Evolutionary conservation across 2,329 filamentous ascomycete species (phyloP), one percentile per base, ranked within the genome.

Genomic region (Ophiostoma quercus): DNA sequence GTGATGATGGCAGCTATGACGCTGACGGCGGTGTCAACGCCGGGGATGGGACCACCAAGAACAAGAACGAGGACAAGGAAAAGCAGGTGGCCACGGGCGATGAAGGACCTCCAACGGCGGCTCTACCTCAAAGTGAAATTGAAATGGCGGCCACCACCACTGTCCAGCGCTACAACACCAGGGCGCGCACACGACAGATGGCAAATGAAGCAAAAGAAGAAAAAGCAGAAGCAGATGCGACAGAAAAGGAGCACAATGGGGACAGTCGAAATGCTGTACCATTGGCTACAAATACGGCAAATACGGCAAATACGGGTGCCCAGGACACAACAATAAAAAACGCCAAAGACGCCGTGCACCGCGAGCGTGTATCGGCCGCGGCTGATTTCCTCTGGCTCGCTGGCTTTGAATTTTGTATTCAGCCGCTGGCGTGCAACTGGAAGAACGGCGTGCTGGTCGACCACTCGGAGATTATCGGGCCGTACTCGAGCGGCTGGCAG

Each of bases 401-500:
- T 4, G 68, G 65, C 22, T 67, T 70, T 37, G 14, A 62, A 5
- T 70, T 70, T 39, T 34, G 22, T 29, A 2, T 2, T 39, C 65
- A 67, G 68, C 54, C 65, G 2, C 39, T 70, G 25, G 68, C 51
- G 39, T 54, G 68, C 19, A 70, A 70, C 39, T 70, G 65, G 54
- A 70, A 67, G 39, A 63, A 63, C 51, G 68, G 68, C 54, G 68
- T 70, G 39, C 37, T 70, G 14, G 9, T 70, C 0, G 68, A 70
- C 65, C 68, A 70, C 51, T 67, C 68, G 37, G 68, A 67, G 0
- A 70, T 67, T 37, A 51, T 70, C 37, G 34, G 68, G 2, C 47
- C 68, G 32, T 67, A 67, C 47, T 69, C 68, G n/a, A 7, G n/a
- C 2, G 9, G 16, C 47, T 69, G 68, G 68, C 25, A 12, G 54